phyloP scores from a whole-genome alignment of 495 filamentous ascomycete species.

The Tuber brumale region DNA sequence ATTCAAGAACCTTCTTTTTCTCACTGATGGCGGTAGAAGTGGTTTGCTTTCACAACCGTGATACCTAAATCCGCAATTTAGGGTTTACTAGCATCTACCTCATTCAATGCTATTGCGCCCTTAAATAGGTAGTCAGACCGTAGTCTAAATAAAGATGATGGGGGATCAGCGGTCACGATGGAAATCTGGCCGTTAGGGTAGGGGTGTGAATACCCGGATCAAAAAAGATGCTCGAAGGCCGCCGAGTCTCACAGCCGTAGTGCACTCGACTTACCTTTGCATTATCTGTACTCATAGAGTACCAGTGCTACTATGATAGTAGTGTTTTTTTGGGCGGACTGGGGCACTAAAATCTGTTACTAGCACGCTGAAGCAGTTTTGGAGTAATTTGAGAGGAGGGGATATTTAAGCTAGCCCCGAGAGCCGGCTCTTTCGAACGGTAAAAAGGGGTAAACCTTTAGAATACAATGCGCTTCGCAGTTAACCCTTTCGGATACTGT shows the following conservation, averaged over 20 bases:
- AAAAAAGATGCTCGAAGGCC: too few relatives aligned
- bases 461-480: too few relatives aligned
- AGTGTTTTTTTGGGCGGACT: too few relatives aligned
- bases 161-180: background rate
- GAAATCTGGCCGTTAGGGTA: background rate
- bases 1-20: too few relatives aligned
- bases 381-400: background rate
- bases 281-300: too few relatives aligned
- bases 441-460: too few relatives aligned
- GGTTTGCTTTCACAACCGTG: background rate
- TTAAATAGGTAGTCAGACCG: background rate
- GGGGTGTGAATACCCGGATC: background rate
- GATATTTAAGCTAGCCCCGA: background rate
- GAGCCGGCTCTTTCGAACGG: too few relatives aligned
- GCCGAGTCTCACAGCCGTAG: too few relatives aligned
- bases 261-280: too few relatives aligned
- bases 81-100: background rate
- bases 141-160: background rate
- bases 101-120: background rate
- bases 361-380: background rate
- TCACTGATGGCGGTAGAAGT: background rate
- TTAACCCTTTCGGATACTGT: too few relatives aligned
- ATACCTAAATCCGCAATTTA: background rate
- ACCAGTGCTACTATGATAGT: too few relatives aligned
- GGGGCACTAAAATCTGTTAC: background rate